Conservation (phyloP, 2,329 filamentous ascomycete species). For the Lomentospora prolificans region DNA sequence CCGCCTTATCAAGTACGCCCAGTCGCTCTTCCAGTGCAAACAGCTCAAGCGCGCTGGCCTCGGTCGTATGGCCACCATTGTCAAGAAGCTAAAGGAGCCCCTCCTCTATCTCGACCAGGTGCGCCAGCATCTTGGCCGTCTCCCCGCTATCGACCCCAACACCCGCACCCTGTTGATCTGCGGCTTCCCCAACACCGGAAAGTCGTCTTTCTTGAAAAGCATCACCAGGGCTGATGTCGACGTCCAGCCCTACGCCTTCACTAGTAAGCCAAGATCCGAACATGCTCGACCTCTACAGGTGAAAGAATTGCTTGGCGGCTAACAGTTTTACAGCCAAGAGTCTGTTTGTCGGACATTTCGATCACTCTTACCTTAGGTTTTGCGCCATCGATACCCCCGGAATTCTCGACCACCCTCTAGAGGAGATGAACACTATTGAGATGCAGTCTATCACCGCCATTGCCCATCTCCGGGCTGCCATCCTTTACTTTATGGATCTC, state of each 20-base stretch:
- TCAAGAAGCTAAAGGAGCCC: conserved; percentile 88
- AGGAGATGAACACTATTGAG: conserved; percentile 99
- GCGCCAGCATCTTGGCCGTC: conserved; percentile 90
- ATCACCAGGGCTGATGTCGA: conserved; percentile 93
- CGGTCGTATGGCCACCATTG: conserved; percentile 96
- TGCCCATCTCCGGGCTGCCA: conserved; percentile 87
- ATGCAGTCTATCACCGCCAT: conserved; percentile 92
- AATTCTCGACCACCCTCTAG: conserved; percentile 91
- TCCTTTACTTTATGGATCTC: conserved; percentile 97
- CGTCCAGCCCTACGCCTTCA: conserved; percentile 96
- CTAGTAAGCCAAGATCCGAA: too few species aligned
- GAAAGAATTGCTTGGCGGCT: too few species aligned
- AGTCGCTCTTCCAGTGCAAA: conserved; percentile 97
- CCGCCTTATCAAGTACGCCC: conserved; percentile 80
- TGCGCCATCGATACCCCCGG: conserved; percentile 94
- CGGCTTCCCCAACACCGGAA: conserved; percentile 95
- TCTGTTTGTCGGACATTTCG: conserved; percentile 94
- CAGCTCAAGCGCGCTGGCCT: conserved; percentile 93
- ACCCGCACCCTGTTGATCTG: conserved; percentile 93
- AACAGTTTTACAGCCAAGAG: conserved; percentile 7
- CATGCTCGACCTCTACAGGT: too few species aligned
- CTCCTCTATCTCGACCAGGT: conserved; percentile 86
- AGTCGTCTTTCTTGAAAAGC: conserved; percentile 88
- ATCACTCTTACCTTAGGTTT: conserved; percentile 38
- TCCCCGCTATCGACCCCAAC: conserved; percentile 97